phyloP scores from a whole-genome alignment of 73 alveolate genomes.

The Loxodes magnus region DNA sequence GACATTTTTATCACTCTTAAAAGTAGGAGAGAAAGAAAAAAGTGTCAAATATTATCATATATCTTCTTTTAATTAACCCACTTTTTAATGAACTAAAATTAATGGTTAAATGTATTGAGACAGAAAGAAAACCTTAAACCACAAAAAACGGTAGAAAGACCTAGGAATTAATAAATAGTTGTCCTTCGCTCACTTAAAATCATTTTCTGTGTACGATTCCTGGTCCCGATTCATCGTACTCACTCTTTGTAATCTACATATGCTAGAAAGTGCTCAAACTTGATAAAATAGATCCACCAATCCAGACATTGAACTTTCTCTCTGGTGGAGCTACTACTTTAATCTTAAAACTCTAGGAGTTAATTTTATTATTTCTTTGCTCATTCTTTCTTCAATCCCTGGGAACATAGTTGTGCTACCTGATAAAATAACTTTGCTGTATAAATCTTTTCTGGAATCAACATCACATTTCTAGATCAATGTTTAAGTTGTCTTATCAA shows the following conservation, averaged over 20 bases:
- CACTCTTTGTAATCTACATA: constrained; percentile 95
- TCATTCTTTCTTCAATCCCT: constrained; percentile 91
- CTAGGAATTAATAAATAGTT: no score
- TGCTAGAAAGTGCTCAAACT: constrained; percentile 84
- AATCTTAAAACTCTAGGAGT: constrained; percentile 76
- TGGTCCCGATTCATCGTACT: constrained; percentile 85
- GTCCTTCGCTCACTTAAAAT: constrained; percentile 24
- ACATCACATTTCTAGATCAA: no score
- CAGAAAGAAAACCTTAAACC: no score
- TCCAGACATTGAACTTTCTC: constrained; percentile 85
- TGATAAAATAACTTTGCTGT: constrained; percentile 69
- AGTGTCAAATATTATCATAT: no score
- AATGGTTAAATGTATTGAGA: no score
- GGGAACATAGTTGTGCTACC: constrained; percentile 97
- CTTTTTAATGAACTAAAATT: no score
- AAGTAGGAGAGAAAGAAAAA: no score
- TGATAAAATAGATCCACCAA: constrained; percentile 91
- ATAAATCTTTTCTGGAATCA: constrained; percentile 88
- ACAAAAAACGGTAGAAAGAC: no score
- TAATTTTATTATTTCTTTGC: constrained; percentile 77
- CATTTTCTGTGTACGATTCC: constrained; percentile 86
- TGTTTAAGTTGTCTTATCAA: no score
- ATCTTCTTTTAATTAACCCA: no score
- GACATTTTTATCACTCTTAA: no score
- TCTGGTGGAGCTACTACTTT: constrained; percentile 70